Percentiles rank a stretch among this genome's conserved stretches.
These are phyloP conservation scores for Huntiella savannae DNA, from an alignment of 2,329 filamentous ascomycete species.

Conservation along the genomic window DNA sequence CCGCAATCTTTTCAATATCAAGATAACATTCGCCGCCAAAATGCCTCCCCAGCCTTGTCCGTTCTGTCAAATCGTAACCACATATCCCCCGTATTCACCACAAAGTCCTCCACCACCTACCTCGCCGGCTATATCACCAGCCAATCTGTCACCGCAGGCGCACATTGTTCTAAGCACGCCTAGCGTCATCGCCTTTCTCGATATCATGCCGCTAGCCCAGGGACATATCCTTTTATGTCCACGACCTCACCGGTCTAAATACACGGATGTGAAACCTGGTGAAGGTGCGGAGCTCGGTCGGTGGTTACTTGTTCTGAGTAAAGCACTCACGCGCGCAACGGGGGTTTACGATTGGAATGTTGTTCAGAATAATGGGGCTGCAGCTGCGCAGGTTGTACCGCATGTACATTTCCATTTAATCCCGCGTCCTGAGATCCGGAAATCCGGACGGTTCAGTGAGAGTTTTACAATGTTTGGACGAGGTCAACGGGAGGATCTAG, in stretches of 20 bases:
- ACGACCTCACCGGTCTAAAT: slow-evolving; percentile 55
- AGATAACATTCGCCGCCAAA: neutral
- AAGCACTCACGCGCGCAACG: slow-evolving; percentile 48
- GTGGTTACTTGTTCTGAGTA: slow-evolving; percentile 52
- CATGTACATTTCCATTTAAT: slow-evolving; percentile 95
- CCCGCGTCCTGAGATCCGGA: slow-evolving; percentile 52
- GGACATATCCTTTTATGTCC: slow-evolving; percentile 75
- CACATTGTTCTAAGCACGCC: slow-evolving; percentile 62
- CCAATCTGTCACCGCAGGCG: slow-evolving; percentile 23
- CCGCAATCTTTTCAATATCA: too few relatives aligned
- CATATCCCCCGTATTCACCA: slow-evolving; percentile 30
- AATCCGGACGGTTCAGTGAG: slow-evolving; percentile 32
- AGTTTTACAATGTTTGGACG: slow-evolving; percentile 72
- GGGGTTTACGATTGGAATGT: slow-evolving; percentile 81
- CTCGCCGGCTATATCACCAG: slow-evolving; percentile 16
- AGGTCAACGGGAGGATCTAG: slow-evolving; percentile 52
- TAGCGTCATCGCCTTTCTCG: slow-evolving; percentile 67
- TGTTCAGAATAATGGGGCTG: slow-evolving; percentile 83
- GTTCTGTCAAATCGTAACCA: slow-evolving; percentile 39
- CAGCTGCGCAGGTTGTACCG: slow-evolving; percentile 79
- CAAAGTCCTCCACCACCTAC: slow-evolving; percentile 22
- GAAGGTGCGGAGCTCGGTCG: slow-evolving; percentile 50
- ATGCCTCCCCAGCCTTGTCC: slow-evolving; percentile 25
- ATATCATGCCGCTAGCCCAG: slow-evolving; percentile 71
- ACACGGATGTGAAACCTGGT: slow-evolving; percentile 37